Conservation (phyloP, 2,329 filamentous ascomycete genomes). For the Emmonsiellopsis sp. region DNA sequence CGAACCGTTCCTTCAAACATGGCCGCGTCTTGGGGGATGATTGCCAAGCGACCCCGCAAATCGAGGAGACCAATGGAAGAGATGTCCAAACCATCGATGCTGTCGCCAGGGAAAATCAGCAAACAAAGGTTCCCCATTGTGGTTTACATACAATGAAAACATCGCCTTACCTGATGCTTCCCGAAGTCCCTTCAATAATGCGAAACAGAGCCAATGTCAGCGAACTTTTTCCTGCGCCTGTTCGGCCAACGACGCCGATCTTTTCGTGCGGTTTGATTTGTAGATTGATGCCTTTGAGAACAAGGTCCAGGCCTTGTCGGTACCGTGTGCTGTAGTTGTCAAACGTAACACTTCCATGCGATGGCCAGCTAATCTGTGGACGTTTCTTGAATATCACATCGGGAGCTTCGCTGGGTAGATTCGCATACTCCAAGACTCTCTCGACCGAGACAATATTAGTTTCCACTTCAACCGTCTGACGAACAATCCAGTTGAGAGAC, state of each 20-base stretch:
- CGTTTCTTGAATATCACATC: slow-evolving; percentile 85
- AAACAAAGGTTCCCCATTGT: background rate
- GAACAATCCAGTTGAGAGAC: slow-evolving; percentile 97
- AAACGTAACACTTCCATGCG: slow-evolving; percentile 79
- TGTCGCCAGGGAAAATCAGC: slow-evolving; percentile 24
- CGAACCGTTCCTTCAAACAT: slow-evolving; percentile 88
- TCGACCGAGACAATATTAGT: slow-evolving; percentile 99
- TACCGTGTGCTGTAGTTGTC: slow-evolving; percentile 93
- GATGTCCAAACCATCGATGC: slow-evolving; percentile 82
- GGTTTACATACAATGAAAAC: background rate
- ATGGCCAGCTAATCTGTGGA: slow-evolving; percentile 84
- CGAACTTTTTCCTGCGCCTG: slow-evolving; percentile 91
- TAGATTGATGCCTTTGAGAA: slow-evolving; percentile 85
- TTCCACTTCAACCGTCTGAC: slow-evolving; percentile 98
- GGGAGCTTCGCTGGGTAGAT: slow-evolving; percentile 82
- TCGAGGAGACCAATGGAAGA: slow-evolving; percentile 84
- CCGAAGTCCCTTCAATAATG: slow-evolving; percentile 79
- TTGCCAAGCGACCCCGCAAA: slow-evolving; percentile 78
- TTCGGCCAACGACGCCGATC: slow-evolving; percentile 93
- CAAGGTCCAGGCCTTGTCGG: slow-evolving; percentile 77
- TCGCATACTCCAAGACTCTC: slow-evolving; percentile 90
- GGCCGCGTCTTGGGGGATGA: slow-evolving; percentile 95
- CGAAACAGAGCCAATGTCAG: slow-evolving; percentile 88
- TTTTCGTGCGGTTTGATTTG: slow-evolving; percentile 95
- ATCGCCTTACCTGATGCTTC: slow-evolving; percentile 53